phyloP scores from a whole-genome alignment of 306 rosid genomes.

The Gastrolobium villosum region DNA sequence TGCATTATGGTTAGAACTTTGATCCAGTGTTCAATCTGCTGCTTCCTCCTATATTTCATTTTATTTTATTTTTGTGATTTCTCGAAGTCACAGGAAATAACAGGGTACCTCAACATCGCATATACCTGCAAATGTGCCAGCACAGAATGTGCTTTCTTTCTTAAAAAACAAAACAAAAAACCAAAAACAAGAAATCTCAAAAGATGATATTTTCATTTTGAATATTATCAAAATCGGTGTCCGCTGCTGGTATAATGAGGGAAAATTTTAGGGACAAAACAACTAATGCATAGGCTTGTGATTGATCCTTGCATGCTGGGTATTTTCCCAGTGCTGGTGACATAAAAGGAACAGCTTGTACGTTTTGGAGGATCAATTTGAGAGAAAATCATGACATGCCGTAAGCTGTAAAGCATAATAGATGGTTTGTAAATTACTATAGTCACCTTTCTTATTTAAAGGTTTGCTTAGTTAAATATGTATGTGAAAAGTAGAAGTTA shows the following conservation, averaged over 20 bases:
- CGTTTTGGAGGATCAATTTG: background rate
- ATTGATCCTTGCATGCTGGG: background rate
- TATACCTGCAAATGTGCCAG: background rate
- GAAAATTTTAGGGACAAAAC: background rate
- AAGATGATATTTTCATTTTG: conserved; percentile 12
- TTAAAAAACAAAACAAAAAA: background rate
- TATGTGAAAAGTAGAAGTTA: background rate
- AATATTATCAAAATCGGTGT: background rate
- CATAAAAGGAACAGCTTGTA: background rate
- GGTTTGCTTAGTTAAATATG: background rate
- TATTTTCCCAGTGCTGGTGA: background rate
- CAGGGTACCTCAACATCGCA: background rate
- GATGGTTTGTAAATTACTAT: no score
- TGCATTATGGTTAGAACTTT: conserved; percentile 12
- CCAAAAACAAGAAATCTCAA: background rate
- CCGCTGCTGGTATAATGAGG: background rate
- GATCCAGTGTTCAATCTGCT: no score
- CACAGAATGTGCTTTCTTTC: background rate
- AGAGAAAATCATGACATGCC: background rate
- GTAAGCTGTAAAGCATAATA: background rate
- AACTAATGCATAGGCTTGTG: background rate
- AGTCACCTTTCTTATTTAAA: background rate
- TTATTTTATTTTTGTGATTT: background rate
- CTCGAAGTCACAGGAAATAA: background rate
- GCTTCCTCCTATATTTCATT: background rate